A percentile compares a stretch with the other conserved stretches of the same genome.
Conservation (phyloP, 2,329 filamentous ascomycete genomes). For the Amauroascus verrucosus region DNA sequence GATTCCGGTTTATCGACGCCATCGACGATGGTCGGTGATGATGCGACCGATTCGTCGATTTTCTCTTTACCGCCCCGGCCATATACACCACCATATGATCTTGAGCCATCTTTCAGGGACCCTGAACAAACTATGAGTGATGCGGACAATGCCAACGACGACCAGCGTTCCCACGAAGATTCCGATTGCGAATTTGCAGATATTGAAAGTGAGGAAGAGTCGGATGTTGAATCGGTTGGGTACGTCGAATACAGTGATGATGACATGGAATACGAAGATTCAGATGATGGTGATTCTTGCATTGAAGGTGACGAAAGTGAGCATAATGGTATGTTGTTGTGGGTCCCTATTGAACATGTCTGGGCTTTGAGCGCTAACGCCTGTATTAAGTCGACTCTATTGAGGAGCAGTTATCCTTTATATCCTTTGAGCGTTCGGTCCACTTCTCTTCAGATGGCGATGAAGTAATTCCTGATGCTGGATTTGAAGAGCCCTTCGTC, state of each 20-base stretch:
- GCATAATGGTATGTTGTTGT: conserved; percentile 1
- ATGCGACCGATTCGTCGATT: not conserved
- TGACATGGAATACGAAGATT: conserved; percentile 11
- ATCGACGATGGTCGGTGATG: conserved; percentile 3
- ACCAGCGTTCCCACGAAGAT: not conserved
- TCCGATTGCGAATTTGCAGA: conserved; percentile 9
- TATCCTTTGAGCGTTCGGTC: conserved; percentile 16
- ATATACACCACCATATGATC: not conserved
- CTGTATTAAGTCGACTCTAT: not conserved
- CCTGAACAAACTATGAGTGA: conserved; percentile 2
- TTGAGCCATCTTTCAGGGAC: not conserved
- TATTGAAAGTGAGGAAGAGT: conserved; percentile 7
- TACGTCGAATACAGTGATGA: conserved; percentile 8
- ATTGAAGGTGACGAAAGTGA: conserved; percentile 6
- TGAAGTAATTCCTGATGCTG: conserved; percentile 10
- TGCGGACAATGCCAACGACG: conserved; percentile 3
- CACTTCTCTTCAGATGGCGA: conserved; percentile 11
- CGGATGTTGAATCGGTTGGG: conserved; percentile 6
- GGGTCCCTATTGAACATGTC: not conserved
- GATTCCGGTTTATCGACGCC: conserved; percentile 8
- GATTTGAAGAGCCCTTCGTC: not conserved
- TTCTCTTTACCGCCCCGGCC: not conserved
- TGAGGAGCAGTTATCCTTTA: conserved; percentile 13
- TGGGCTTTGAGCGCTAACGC: not conserved
- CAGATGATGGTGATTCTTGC: conserved; percentile 9